Conservation (phyloP, 169 alveolate species). For the Plasmodium knowlesi region DNA sequence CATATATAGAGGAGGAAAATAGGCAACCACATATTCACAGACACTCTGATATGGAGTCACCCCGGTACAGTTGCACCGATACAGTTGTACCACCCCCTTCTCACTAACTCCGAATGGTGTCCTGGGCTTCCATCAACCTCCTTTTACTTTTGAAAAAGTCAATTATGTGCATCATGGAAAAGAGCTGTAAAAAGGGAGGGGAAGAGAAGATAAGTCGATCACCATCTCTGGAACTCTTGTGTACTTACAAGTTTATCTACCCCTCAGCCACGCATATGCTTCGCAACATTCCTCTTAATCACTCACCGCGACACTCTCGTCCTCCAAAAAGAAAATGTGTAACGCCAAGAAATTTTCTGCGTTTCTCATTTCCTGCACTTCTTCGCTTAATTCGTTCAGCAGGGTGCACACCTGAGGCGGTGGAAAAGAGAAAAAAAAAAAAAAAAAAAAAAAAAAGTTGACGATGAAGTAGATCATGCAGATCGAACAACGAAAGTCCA, state of each 20-base stretch:
- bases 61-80: no score
- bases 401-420: slow-evolving; percentile 29
- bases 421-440: no score
- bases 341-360: slow-evolving; percentile 41
- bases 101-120: slow-evolving; percentile 13
- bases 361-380: slow-evolving; percentile 2
- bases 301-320: slow-evolving; percentile 11
- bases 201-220: neutral
- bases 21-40: neutral
- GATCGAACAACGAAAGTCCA: neutral
- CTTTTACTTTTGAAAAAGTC: slow-evolving; percentile 62
- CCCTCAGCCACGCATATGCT: neutral
- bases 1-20: neutral
- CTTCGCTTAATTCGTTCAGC: slow-evolving; percentile 34
- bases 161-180: slow-evolving; percentile 42
- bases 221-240: no score
- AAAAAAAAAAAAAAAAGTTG: neutral
- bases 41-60: neutral
- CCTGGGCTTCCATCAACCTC: slow-evolving; percentile 12
- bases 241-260: neutral
- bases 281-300: neutral
- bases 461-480: neutral
- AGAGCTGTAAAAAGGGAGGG: slow-evolving; percentile 13
- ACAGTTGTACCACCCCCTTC: neutral
- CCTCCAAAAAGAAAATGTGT: slow-evolving; percentile 48